Evolutionary conservation across 345 rosid genomes (phyloP).

Genomic region (Excoecaria agallocha): DNA sequence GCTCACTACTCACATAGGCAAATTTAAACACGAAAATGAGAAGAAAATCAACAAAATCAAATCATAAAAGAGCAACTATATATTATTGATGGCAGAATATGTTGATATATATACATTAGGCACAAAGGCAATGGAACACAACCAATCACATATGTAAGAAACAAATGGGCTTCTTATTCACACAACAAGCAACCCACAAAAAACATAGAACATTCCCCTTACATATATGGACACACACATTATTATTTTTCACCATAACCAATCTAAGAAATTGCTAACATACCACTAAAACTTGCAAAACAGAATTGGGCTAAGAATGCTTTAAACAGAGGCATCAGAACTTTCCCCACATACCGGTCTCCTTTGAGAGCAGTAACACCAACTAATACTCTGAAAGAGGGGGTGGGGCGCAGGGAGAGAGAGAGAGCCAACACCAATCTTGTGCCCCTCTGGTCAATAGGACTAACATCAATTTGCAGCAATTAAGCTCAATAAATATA

Average conservation of each 20-base stretch:
- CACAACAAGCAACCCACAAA: conserved; percentile 36
- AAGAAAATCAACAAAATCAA: too few relatives aligned
- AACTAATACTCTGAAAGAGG: conserved; percentile 23
- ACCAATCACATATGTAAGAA: conserved; percentile 5
- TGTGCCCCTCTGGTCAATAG: not conserved
- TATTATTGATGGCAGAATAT: too few relatives aligned
- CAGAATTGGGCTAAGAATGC: conserved; percentile 31
- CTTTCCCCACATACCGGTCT: conserved; percentile 26
- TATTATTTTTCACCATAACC: conserved; percentile 35
- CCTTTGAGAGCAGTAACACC: conserved; percentile 31
- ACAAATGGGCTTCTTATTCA: conserved; percentile 46
- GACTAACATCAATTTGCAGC: conserved; percentile 8
- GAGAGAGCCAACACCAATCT: not conserved
- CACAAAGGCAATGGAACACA: too few relatives aligned
- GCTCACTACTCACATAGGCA: too few relatives aligned
- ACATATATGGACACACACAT: conserved; percentile 27
- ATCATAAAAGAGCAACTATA: too few relatives aligned
- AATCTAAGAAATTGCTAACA: conserved; percentile 41
- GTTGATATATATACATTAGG: too few relatives aligned
- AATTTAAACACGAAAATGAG: too few relatives aligned
- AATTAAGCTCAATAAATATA: too few relatives aligned
- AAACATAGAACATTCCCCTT: conserved; percentile 26
- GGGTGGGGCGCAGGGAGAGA: too few relatives aligned
- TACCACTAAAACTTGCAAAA: conserved; percentile 21
- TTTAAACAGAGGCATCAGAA: conserved; percentile 37